These are phyloP conservation scores for Ganoderma resinaceum DNA, from an alignment of 1,284 basidiomycete species.

Conservation along the genomic window DNA sequence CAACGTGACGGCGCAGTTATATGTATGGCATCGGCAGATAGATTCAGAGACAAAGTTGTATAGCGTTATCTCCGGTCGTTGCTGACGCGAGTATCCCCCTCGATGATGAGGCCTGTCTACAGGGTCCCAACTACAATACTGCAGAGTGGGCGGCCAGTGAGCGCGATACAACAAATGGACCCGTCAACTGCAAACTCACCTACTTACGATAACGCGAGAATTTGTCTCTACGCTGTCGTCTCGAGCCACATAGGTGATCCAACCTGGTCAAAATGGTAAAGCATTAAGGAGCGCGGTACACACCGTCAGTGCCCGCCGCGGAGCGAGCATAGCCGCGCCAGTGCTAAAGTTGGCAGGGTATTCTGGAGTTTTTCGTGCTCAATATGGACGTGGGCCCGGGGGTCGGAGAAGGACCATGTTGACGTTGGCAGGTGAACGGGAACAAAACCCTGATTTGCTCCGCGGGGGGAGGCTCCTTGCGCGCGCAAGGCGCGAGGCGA, in stretches of 20 bases:
- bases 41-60: slow-evolving; percentile 54
- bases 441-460: slow-evolving; percentile 26
- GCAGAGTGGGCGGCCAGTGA: background rate
- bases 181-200: background rate
- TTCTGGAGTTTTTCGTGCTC: no score
- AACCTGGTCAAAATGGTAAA: slow-evolving; percentile 38
- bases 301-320: slow-evolving; percentile 23
- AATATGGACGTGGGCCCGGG: no score
- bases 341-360: no score
- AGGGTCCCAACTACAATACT: slow-evolving; percentile 53
- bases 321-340: slow-evolving; percentile 49
- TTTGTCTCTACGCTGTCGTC: slow-evolving; percentile 31
- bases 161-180: background rate
- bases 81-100: slow-evolving; percentile 53
- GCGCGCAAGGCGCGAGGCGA: slow-evolving; percentile 37
- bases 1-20: slow-evolving; percentile 34
- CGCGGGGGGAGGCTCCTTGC: slow-evolving; percentile 25
- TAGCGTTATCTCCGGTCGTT: slow-evolving; percentile 63
- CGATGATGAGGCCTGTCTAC: slow-evolving; percentile 61
- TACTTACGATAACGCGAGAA: slow-evolving; percentile 15
- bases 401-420: no score
- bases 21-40: slow-evolving; percentile 42
- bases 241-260: slow-evolving; percentile 38
- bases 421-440: slow-evolving; percentile 51
- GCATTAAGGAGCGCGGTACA: no score